Evolutionary conservation across 805 yeast species (phyloP).

Genomic region (Ogataea trehaloabstinens): DNA sequence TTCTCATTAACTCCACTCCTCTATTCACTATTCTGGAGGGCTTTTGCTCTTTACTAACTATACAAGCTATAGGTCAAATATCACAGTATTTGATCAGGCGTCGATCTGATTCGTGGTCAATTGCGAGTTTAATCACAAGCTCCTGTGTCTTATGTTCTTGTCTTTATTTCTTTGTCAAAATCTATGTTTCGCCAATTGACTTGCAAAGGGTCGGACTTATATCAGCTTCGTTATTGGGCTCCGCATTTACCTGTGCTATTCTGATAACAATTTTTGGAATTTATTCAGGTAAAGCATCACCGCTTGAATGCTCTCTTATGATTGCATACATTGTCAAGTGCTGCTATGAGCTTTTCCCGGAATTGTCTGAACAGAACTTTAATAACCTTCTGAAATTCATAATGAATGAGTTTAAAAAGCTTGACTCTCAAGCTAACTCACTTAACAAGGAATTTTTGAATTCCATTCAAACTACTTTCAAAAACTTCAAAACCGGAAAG

Average conservation of each 20-base stretch:
- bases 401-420: slow-evolving; percentile 34
- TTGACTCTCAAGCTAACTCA: slow-evolving; percentile 32
- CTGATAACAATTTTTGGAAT: slow-evolving; percentile 83
- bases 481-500: slow-evolving; percentile 20
- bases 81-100: slow-evolving; percentile 62
- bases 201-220: slow-evolving; percentile 57
- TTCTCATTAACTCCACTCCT: slow-evolving; percentile 81
- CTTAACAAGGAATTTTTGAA: slow-evolving; percentile 31
- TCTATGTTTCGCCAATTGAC: slow-evolving; percentile 75
- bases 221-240: slow-evolving; percentile 83
- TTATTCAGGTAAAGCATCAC: slow-evolving; percentile 77
- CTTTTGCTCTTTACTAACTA: slow-evolving; percentile 84
- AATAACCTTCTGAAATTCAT: slow-evolving; percentile 33
- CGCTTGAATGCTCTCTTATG: slow-evolving; percentile 82
- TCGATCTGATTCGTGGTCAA: slow-evolving; percentile 76
- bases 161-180: slow-evolving; percentile 74
- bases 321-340: slow-evolving; percentile 92
- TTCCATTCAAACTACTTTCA: slow-evolving; percentile 31
- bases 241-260: slow-evolving; percentile 71
- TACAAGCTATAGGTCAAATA: slow-evolving; percentile 88
- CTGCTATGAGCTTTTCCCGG: slow-evolving; percentile 89
- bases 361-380: slow-evolving; percentile 54
- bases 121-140: slow-evolving; percentile 66
- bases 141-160: slow-evolving; percentile 76
- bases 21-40: slow-evolving; percentile 90